Base-by-base conservation (phyloP, 441 rosid genomes). In the Adansonia grandidieri region DNA sequence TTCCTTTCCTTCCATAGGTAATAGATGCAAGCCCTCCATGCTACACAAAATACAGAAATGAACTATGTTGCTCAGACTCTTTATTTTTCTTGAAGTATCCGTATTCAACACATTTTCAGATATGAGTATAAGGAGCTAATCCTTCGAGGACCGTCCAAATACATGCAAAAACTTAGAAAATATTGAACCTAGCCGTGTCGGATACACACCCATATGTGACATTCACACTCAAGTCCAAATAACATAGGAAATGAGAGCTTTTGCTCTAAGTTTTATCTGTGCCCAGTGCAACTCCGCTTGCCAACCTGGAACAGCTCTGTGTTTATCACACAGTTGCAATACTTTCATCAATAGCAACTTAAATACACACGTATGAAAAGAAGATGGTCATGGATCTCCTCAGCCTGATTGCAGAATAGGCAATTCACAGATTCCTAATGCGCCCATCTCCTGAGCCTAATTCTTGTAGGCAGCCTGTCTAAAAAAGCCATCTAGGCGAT, bases 391-490 rank as follows among this genome's bases (percentile, higher is more conserved):
- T 17, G 6, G 58, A 17, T 53, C 8, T n/a, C 8, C 58, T 53
- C 19, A 4, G 58, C 7, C 58, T 53, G 58, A 53, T 53, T 53
- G 19, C 58, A 53, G 58, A 53, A 53, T 53, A 53, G 58, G 19
- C 58, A 15, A 53, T 14, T 53, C 19, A 15, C 58, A 6, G 19
- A 53, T 53, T 15, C 58, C n/a, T 3, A 22, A 15, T 4, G 40
- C 24, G 8, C 37, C 40, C 37, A 57, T 57, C 9, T 28, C n/a
- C 42, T 2, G 37, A 10, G 65, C 28, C 65, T 24, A 11, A 24
- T 22, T 61, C 40, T 60, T 60, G 40, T 60, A 60, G 65, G 37
- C 63, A 58, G 63, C 28, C 32, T 58, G 47, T 58, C 65, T 61
- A 61, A 24, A n/a, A 61, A 61, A 61, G 2, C 37, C 40, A 9